Evolutionary conservation across 176 grass and related monocot species (phyloP).

Genomic region (Aegilops longissima): DNA sequence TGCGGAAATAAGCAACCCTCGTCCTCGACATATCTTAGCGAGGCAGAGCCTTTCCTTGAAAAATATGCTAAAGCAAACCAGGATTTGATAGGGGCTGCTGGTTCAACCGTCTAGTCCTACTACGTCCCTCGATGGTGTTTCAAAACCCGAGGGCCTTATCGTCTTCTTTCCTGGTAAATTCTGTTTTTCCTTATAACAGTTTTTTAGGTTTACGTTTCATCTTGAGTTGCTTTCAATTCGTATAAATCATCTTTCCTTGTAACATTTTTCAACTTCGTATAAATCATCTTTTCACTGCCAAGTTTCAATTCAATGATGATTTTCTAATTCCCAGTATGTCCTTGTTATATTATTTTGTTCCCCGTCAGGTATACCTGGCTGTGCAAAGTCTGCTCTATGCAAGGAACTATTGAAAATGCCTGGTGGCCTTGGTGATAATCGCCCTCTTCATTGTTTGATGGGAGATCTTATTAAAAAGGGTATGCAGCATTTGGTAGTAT

Average conservation of each 20-base stretch:
- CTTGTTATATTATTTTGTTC: conserved; percentile 18
- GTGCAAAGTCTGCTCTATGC: conserved; percentile 91
- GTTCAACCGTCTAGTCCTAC: neutral
- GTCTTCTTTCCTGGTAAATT: conserved; percentile 11
- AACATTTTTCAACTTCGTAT: too few species aligned
- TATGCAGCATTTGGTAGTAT: conserved; percentile 27
- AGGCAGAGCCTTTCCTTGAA: conserved; percentile 97
- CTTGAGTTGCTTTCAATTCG: neutral
- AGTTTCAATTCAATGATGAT: neutral
- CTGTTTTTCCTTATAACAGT: neutral
- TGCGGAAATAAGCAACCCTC: conserved; percentile 59
- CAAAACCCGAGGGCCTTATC: neutral
- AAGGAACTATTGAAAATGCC: conserved; percentile 78
- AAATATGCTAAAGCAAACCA: conserved; percentile 53
- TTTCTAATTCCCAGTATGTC: neutral
- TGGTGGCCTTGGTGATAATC: conserved; percentile 77
- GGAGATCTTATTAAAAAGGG: conserved; percentile 81
- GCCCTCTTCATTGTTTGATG: conserved; percentile 85
- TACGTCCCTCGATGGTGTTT: neutral
- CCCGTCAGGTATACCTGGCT: conserved; percentile 87
- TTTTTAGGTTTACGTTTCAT: neutral
- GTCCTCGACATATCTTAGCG: conserved; percentile 69
- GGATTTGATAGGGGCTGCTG: neutral
- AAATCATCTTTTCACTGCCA: neutral
- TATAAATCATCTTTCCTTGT: too few species aligned